Conservation (phyloP, 768 basidiomycete genomes). For the Lactarius evosmus region DNA sequence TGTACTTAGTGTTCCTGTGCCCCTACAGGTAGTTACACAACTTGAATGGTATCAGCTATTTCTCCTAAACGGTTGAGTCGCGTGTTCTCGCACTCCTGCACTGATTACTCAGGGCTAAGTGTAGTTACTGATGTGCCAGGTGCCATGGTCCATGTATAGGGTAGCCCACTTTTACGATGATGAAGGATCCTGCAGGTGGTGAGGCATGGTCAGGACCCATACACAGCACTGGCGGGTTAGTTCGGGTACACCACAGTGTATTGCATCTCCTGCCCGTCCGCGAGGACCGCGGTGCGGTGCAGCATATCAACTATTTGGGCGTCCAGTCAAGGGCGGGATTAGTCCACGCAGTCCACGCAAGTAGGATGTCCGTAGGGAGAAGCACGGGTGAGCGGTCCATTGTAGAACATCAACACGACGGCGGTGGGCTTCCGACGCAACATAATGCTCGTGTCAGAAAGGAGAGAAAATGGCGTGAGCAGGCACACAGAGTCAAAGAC, state of each 20-base stretch:
- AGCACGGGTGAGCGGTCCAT: constrained; percentile 28
- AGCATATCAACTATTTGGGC: neutral
- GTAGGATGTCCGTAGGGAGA: constrained; percentile 24
- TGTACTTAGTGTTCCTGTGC: too few relatives aligned
- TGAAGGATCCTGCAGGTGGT: constrained; percentile 24
- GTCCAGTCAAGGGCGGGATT: constrained; percentile 1
- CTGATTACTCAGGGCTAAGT: too few relatives aligned
- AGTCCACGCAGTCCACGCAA: constrained; percentile 24
- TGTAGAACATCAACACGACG: constrained; percentile 28
- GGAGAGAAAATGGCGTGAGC: neutral
- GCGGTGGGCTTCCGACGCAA: constrained; percentile 4
- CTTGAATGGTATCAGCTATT: too few relatives aligned
- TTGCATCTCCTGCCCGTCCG: constrained; percentile 25
- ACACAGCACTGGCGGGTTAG: constrained; percentile 25
- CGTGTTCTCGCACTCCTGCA: too few relatives aligned
- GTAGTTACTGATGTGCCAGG: too few relatives aligned
- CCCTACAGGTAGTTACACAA: too few relatives aligned
- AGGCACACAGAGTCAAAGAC: neutral
- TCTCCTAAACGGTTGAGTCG: too few relatives aligned
- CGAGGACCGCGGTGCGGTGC: constrained; percentile 11
- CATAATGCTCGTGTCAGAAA: neutral
- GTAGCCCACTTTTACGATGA: too few relatives aligned
- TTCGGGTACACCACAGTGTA: constrained; percentile 24
- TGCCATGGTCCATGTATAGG: too few relatives aligned
- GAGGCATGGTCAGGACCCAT: constrained; percentile 24